Evolutionary conservation across 2,329 filamentous ascomycete genomes (phyloP).

Genomic region (Aspergillus ustus): DNA sequence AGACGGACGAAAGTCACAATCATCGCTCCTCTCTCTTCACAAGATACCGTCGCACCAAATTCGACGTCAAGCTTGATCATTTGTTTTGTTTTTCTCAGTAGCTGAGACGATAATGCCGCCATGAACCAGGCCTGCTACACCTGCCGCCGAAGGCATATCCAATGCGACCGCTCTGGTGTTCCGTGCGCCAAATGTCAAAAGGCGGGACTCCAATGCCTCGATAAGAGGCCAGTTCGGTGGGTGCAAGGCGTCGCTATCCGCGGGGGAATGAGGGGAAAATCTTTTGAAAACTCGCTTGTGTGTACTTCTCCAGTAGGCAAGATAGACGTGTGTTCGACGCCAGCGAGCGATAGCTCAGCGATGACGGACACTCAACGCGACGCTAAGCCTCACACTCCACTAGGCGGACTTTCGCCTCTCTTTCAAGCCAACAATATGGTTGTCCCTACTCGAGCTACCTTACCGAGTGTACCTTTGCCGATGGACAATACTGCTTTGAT

Average conservation of each 20-base stretch:
- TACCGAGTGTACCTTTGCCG: conserved; percentile 13
- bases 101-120: not conserved
- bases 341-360: not conserved
- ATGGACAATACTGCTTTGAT: conserved; percentile 22
- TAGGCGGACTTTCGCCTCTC: not conserved
- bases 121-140: conserved; percentile 37
- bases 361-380: not conserved
- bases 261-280: conserved; percentile 35
- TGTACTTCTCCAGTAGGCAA: not conserved
- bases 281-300: conserved; percentile 19
- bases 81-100: not conserved
- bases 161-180: conserved; percentile 36
- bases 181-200: conserved; percentile 42
- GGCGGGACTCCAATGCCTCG: conserved; percentile 38
- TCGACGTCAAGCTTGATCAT: not conserved
- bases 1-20: not conserved
- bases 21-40: not conserved
- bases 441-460: not conserved
- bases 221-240: conserved; percentile 41
- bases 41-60: not conserved
- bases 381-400: not conserved
- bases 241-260: conserved; percentile 43
- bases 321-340: not conserved
- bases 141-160: conserved; percentile 41
- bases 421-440: not conserved